phyloP scores from a whole-genome alignment of 495 filamentous ascomycete genomes.

The Chlorociboria aeruginascens region DNA sequence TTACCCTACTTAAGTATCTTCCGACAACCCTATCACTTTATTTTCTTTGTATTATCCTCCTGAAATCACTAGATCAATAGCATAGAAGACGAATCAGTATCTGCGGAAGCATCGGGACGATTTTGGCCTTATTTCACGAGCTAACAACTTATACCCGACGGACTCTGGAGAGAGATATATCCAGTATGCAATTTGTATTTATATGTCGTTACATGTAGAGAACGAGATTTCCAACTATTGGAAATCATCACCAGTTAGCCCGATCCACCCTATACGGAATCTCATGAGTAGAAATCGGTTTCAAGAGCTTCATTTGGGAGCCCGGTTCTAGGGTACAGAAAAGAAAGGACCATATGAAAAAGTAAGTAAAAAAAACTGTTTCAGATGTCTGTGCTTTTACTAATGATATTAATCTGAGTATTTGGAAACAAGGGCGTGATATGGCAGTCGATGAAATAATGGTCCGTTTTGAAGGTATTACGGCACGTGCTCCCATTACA shows the following conservation, averaged over 20 bases:
- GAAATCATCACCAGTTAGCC: background rate
- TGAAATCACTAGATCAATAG: background rate
- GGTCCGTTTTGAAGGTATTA: background rate
- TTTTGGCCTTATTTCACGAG: slow-evolving; percentile 15
- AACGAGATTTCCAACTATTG: background rate
- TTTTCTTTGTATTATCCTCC: background rate
- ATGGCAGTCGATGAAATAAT: background rate
- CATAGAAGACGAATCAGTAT: background rate
- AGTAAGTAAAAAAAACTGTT: background rate
- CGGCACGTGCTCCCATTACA: too few relatives aligned
- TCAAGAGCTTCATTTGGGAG: slow-evolving; percentile 1
- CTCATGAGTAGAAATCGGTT: background rate
- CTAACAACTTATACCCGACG: background rate
- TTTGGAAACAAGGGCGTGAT: background rate
- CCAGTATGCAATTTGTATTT: background rate
- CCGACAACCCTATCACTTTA: background rate
- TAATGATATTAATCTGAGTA: background rate
- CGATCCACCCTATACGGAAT: background rate
- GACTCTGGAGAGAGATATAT: background rate
- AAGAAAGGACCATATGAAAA: background rate
- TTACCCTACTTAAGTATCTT: background rate
- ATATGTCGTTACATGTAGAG: background rate
- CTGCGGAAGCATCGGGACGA: background rate
- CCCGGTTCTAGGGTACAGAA: background rate
- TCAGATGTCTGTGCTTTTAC: background rate